Base-by-base conservation (phyloP, 495 filamentous ascomycete genomes). In the Tetracladium marchalianum region DNA sequence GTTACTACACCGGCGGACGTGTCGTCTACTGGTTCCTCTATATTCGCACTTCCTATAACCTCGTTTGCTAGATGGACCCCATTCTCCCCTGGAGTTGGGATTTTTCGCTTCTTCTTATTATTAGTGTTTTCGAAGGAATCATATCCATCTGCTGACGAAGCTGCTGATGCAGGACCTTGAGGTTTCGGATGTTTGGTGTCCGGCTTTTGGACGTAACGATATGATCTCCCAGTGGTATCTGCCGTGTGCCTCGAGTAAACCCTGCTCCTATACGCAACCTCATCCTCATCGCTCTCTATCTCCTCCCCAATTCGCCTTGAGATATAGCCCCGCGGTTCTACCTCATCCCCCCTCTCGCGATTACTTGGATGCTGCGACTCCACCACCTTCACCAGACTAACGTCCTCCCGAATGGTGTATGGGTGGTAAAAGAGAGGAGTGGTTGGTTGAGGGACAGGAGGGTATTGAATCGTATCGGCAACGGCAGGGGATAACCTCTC, bases 101-200 rank as follows among this genome's bases (percentile, higher is more conserved):
- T 96, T 65, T 99, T 99, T 47, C 93, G 78, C 63, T 99, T 98
- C 69, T 97, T 98, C 65, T 99, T 99, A 62, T 99, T 97, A 60
- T 95, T 97, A 42, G 87, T 95, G 55, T 99, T 97, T 61, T 99
- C 92, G 56, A 95, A 93, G 13, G 85, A 90, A 59, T 97, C 93
- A 61, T 97, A 96, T 24, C 92, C 88, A 62, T 97, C 93, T 5
- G 75, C 78, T 7, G 77, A 76, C 18, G 76, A 78, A 2, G 67
- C 55, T 4, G 71, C 65, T 11, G 75, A 77, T 17, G 60, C 63
- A 12, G 70, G 66, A 22, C 66, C 60, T 22, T 68, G 65, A 10
- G 66, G 63, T 47, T 70, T 70, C 18, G 59, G 45, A 43, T 68
- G 66, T 51, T 70, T 67, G 10, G 53, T 39, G 18, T 61, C 63